Conservation (phyloP, 345 rosid genomes). For the Euclidium syriacum region DNA sequence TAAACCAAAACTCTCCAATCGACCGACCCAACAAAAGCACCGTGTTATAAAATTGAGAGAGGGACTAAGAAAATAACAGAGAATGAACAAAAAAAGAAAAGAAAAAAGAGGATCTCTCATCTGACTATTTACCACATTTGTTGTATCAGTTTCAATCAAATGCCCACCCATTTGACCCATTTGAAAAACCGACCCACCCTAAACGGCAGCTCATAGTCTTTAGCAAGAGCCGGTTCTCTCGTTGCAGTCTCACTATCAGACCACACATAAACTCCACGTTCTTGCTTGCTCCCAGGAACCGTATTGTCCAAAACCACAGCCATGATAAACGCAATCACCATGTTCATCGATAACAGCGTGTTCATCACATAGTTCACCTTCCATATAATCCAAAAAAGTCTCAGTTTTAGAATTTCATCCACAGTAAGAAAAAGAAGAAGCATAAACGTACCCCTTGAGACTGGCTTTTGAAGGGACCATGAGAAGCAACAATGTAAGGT, state of each 20-base stretch:
- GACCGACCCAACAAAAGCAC: conserved; percentile 23
- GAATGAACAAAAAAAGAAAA: not conserved
- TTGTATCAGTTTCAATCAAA: conserved; percentile 32
- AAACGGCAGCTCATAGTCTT: conserved; percentile 88
- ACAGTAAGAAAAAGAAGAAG: not conserved
- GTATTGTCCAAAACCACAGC: conserved; percentile 89
- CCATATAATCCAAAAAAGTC: not conserved
- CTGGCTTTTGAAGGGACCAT: conserved; percentile 75
- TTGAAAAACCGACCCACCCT: conserved; percentile 75
- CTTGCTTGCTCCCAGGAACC: conserved; percentile 85
- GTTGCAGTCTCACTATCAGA: conserved; percentile 79
- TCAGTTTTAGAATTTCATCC: not conserved
- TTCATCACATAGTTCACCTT: conserved; percentile 90
- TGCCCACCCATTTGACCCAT: conserved; percentile 99
- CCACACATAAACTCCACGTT: conserved; percentile 92
- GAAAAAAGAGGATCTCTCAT: conserved; percentile 7
- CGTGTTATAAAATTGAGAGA: conserved; percentile 14
- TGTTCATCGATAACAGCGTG: conserved; percentile 67
- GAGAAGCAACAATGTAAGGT: conserved; percentile 82
- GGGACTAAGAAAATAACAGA: conserved; percentile 1
- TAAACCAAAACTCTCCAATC: conserved; percentile 11
- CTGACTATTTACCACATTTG: conserved; percentile 36
- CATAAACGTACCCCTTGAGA: conserved; percentile 61
- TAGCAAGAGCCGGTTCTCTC: conserved; percentile 78
- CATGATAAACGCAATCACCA: conserved; percentile 88